These are phyloP conservation scores for Penicillium ucsense DNA, from an alignment of 495 filamentous ascomycete genomes.

Conservation along the genomic window DNA sequence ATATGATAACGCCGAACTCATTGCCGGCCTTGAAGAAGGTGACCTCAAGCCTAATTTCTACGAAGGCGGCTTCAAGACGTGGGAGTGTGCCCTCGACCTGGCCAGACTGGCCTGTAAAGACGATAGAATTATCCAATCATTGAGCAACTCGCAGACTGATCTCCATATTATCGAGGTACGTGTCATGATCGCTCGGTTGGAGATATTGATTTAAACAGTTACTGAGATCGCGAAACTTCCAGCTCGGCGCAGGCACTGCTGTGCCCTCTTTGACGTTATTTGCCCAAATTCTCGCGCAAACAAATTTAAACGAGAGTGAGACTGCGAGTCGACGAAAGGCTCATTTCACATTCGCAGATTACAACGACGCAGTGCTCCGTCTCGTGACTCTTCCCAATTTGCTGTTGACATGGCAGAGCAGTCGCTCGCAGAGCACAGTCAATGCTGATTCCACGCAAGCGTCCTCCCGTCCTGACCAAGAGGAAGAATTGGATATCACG, in stretches of 20 bases:
- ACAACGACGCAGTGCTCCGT: conserved; percentile 76
- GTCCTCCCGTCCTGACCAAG: conserved; percentile 13
- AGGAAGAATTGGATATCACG: conserved; percentile 69
- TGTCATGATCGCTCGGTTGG: neutral
- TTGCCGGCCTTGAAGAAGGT: conserved; percentile 58
- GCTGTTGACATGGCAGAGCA: conserved; percentile 62
- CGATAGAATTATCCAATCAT: conserved; percentile 4
- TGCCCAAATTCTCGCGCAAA: conserved; percentile 49
- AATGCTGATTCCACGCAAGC: conserved; percentile 8
- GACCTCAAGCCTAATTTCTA: conserved; percentile 88
- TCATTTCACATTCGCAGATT: conserved; percentile 73
- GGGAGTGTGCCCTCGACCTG: conserved; percentile 90
- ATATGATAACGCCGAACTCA: conserved; percentile 34
- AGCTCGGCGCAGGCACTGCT: conserved; percentile 89
- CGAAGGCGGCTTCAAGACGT: conserved; percentile 98
- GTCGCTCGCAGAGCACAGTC: conserved; percentile 9
- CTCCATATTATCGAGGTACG: conserved; percentile 68
- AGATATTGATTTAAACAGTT: too few species aligned
- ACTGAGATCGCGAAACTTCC: neutral
- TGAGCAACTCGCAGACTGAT: conserved; percentile 23
- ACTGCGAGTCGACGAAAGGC: conserved; percentile 20
- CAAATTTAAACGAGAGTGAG: conserved; percentile 9
- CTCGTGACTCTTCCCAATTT: conserved; percentile 87
- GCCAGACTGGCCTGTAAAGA: conserved; percentile 46
- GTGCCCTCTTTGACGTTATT: conserved; percentile 74